Conservation (phyloP, 495 filamentous ascomycete genomes). For the Lasiosphaeriaceae sp. region DNA sequence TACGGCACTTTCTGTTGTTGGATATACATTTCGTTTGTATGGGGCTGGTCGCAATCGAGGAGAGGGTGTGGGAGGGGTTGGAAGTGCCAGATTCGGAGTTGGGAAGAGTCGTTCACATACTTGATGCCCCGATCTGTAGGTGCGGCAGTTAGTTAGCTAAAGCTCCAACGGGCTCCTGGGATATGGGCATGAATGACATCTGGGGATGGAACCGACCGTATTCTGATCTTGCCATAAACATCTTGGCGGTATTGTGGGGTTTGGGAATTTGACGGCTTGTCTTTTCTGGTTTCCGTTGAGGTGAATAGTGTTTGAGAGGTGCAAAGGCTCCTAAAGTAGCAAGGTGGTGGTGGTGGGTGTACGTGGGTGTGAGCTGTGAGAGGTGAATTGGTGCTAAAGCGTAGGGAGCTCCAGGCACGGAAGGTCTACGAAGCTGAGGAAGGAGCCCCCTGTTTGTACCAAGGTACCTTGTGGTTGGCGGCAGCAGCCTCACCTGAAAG, state of each 20-base stretch:
- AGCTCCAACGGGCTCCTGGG: background rate
- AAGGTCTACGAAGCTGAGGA: constrained; percentile 27
- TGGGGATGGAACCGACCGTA: constrained; percentile 62
- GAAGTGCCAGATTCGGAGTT: background rate
- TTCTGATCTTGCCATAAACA: constrained; percentile 99
- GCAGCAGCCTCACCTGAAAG: background rate
- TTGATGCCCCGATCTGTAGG: constrained; percentile 94
- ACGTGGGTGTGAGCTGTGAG: constrained; percentile 16
- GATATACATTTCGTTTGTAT: background rate
- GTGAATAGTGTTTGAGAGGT: background rate
- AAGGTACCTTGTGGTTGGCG: constrained; percentile 5
- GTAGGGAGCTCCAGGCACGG: constrained; percentile 33
- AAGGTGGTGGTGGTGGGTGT: constrained; percentile 14
- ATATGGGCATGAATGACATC: background rate
- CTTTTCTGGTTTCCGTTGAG: background rate
- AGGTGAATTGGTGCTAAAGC: constrained; percentile 30
- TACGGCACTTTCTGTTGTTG: background rate
- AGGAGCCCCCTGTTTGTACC: constrained; percentile 13
- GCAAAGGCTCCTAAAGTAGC: constrained; percentile 5
- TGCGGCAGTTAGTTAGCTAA: constrained; percentile 34
- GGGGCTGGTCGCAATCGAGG: background rate
- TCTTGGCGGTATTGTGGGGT: constrained; percentile 51
- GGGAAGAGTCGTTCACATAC: constrained; percentile 50
- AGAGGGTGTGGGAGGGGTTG: background rate
- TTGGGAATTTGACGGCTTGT: background rate